Percentiles rank a stretch among this genome's conserved stretches.
Evolutionary conservation across 1,284 basidiomycete genomes (phyloP).

Genomic region (Pseudomicrostroma phylloplanum): DNA sequence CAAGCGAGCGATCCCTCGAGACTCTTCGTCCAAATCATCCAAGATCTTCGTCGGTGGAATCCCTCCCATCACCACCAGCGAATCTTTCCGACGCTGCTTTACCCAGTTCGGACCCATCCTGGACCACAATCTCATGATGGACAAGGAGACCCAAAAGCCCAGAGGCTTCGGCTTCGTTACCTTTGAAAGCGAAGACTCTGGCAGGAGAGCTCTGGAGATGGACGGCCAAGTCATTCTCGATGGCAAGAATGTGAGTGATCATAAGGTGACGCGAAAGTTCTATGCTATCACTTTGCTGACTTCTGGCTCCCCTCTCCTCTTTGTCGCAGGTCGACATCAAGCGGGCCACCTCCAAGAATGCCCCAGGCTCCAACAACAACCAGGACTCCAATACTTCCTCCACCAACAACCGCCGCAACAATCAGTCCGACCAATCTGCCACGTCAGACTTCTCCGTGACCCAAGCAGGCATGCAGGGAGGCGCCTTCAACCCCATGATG

Average conservation of each 20-base stretch:
- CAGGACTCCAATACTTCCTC: conserved; percentile 2
- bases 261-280: background rate
- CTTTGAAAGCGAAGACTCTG: conserved; percentile 76
- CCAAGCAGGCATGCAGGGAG: conserved; percentile 39
- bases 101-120: conserved; percentile 81
- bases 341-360: conserved; percentile 35
- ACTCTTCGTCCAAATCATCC: conserved; percentile 22
- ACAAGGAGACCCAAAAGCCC: conserved; percentile 87
- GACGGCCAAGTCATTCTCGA: conserved; percentile 47
- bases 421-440: conserved; percentile 11
- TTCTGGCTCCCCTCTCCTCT: conserved; percentile 55
- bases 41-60: conserved; percentile 89
- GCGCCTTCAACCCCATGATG: conserved; percentile 57
- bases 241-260: conserved; percentile 43
- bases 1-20: conserved; percentile 90
- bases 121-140: conserved; percentile 97
- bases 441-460: conserved; percentile 60
- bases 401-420: conserved; percentile 59
- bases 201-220: conserved; percentile 58
- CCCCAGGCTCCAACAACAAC: conserved; percentile 24
- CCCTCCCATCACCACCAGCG: conserved; percentile 81
- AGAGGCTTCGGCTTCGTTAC: conserved; percentile 98
- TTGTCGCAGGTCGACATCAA: conserved; percentile 75
- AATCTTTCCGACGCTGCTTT: conserved; percentile 86
- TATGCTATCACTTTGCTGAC: conserved; percentile 1